Conservation (phyloP, 345 rosid species). For the Brassica rapa region DNA sequence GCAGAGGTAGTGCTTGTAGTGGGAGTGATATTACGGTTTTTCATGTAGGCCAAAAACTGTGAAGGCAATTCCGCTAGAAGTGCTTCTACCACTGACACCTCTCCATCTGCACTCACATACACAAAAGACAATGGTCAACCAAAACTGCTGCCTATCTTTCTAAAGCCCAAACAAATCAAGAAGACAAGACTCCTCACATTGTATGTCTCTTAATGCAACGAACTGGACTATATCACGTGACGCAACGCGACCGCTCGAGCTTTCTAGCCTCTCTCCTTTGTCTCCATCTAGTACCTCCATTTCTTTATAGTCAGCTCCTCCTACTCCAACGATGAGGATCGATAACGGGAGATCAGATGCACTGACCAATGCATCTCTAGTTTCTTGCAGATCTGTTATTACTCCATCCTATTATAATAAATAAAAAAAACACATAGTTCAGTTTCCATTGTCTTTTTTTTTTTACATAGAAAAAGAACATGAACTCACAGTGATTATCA, state of each 20-base stretch:
- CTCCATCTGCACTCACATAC: constrained; percentile 61
- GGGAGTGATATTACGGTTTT: constrained; percentile 68
- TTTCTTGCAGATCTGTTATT: constrained; percentile 94
- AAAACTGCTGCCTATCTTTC: neutral
- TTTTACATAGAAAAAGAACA: neutral
- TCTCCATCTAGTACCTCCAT: constrained; percentile 98
- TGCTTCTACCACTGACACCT: constrained; percentile 70
- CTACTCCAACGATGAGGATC: constrained; percentile 92
- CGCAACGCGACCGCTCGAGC: constrained; percentile 80
- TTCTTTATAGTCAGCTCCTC: constrained; percentile 98
- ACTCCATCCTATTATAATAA: constrained; percentile 70
- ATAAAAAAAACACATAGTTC: neutral
- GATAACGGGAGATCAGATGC: constrained; percentile 93
- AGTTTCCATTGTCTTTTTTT: constrained; percentile 13
- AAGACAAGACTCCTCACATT: constrained; percentile 60
- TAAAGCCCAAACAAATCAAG: neutral
- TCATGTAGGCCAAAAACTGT: constrained; percentile 81
- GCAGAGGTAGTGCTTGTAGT: neutral
- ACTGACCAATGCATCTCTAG: constrained; percentile 85
- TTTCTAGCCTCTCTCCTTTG: constrained; percentile 84
- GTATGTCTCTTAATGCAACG: constrained; percentile 75
- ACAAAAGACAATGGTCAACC: neutral
- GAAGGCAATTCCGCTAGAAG: constrained; percentile 86
- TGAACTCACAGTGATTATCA: constrained; percentile 81
- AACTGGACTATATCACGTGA: constrained; percentile 96